These are phyloP conservation scores for Penicillium verrucosum DNA, from an alignment of 2,329 filamentous ascomycete species.

Conservation along the genomic window DNA sequence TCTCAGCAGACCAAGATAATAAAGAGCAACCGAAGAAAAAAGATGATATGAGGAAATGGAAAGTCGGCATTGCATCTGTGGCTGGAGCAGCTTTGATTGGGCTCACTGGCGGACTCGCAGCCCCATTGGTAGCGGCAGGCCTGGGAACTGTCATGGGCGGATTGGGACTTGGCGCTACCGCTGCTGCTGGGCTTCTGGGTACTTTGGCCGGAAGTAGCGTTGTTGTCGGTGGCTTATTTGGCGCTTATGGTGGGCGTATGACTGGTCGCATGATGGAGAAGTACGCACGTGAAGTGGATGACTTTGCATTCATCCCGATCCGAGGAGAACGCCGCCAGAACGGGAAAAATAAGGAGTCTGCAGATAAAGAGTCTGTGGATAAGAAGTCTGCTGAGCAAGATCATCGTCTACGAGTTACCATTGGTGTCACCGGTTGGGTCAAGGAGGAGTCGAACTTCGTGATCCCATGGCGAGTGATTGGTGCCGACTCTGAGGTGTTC, in stretches of 20 bases:
- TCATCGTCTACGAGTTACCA: conserved; percentile 72
- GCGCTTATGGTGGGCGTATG: conserved; percentile 83
- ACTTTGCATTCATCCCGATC: conserved; percentile 81
- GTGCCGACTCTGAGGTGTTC: conserved; percentile 72
- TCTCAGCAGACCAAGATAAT: conserved; percentile 74
- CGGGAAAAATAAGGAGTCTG: conserved; percentile 39
- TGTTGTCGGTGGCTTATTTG: conserved; percentile 80
- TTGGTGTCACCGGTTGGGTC: conserved; percentile 81
- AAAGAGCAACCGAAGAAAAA: conserved; percentile 68
- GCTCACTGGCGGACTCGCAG: conserved; percentile 73
- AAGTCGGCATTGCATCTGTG: conserved; percentile 82
- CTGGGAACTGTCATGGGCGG: conserved; percentile 77
- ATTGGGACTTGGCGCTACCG: conserved; percentile 68
- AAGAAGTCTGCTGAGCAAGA: conserved; percentile 48
- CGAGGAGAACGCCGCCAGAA: conserved; percentile 50
- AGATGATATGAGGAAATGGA: conserved; percentile 65
- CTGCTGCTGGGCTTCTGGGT: conserved; percentile 75
- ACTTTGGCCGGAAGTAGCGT: conserved; percentile 75
- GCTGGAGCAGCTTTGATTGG: conserved; percentile 85
- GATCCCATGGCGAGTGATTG: conserved; percentile 74
- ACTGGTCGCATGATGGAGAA: conserved; percentile 81
- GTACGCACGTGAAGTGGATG: conserved; percentile 81
- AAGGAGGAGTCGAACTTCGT: conserved; percentile 68
- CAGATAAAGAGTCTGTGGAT: conserved; percentile 45
- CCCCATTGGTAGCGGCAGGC: conserved; percentile 72